Percentiles rank a stretch among this genome's conserved stretches.
phyloP scores from a whole-genome alignment of 148 eudicot genomes.

The Chenopodium album region DNA sequence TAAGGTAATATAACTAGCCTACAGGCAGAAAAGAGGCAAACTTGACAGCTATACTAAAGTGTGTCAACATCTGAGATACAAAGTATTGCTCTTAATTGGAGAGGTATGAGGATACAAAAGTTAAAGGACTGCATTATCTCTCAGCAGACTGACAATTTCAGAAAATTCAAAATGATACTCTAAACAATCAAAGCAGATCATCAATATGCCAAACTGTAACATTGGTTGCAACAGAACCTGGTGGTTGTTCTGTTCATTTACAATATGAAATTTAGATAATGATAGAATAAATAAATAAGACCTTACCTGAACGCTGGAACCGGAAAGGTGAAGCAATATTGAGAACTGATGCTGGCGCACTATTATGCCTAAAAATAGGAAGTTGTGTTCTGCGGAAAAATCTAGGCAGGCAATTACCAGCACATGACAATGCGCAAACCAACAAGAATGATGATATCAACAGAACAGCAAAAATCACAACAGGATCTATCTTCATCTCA shows the following conservation, averaged over 20 bases:
- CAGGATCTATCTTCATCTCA: constrained; percentile 66
- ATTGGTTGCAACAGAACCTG: not conserved
- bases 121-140: not conserved
- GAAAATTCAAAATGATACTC: not conserved
- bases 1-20: not conserved
- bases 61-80: not conserved
- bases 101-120: not conserved
- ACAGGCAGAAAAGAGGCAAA: not conserved
- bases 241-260: constrained; percentile 11
- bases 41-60: not conserved
- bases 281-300: not conserved
- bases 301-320: constrained; percentile 65
- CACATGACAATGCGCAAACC: constrained; percentile 57
- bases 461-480: constrained; percentile 53
- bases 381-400: constrained; percentile 56
- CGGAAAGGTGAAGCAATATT: constrained; percentile 67
- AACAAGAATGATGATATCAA: constrained; percentile 52
- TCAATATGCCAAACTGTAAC: not conserved
- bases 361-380: constrained; percentile 68
- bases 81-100: not conserved
- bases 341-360: constrained; percentile 53
- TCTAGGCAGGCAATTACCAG: constrained; percentile 58
- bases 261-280: not conserved
- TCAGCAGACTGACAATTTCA: not conserved
- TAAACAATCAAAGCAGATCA: not conserved